Base-by-base conservation (phyloP, 352 stramenopile genomes). In the Pythium scleroteichum region DNA sequence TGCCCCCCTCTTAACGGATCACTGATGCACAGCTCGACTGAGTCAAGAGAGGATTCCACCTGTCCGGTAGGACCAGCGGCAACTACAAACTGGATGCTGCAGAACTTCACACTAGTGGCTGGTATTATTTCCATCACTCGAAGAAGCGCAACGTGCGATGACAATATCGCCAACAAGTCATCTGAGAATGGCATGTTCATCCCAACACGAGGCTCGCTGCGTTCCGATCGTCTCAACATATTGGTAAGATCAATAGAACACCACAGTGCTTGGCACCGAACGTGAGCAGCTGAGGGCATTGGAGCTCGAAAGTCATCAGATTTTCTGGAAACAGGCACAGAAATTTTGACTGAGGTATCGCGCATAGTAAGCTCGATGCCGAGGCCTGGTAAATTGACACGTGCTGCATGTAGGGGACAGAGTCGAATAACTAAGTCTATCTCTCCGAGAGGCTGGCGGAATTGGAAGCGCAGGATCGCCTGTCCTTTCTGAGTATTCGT, bases 81-180 rank as follows among this genome's bases (percentile, higher is more conserved):
- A 26, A 19, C 16, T 10, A 29, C 17, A 16, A 35, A 10, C 29
- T 16, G 3, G 23, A 64, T 35, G 20, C 56, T 39, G 22, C 47
- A 20, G 3, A 64, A 26, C 23, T 19, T 50, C 13, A 57, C 12
- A 5, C 17, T 40, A 13, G 58, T 32, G 19, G 62, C 61, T 7
- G 61, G 61, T 40, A 68, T 45, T 0, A 42, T 14, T 23, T 68
- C 38, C 5, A 54, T 16, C 3, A 63, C 8, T 59, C 61, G 53
- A 48, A 68, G 44, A 35, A 10, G 29, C 29, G 29, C 29, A 35
- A 10, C 5, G 29, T 10, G 29, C 29, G 10, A 10, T 10, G 5
- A 5, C 29, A 35, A 10, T 10, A 35, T 35, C 29, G 29, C 10
- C 10, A 35, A 35, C 29, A 35, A 5, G 5, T 10, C 29, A 35